Evolutionary conservation across 2,329 filamentous ascomycete species (phyloP).

Genomic region (Chalaropsis ovoidea): DNA sequence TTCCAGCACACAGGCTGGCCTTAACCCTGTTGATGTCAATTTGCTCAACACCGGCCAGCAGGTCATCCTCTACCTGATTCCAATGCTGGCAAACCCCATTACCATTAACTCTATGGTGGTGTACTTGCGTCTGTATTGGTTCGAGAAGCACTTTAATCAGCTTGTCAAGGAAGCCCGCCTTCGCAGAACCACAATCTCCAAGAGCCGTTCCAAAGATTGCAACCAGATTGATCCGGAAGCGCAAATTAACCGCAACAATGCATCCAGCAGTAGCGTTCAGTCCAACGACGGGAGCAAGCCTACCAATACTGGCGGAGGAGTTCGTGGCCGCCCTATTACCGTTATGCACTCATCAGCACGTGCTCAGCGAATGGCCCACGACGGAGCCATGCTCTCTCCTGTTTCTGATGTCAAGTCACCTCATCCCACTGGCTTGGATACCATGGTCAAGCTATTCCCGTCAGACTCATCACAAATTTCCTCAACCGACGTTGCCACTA

Average conservation of each 20-base stretch:
- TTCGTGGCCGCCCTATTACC: slow-evolving; percentile 55
- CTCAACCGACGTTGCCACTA: slow-evolving; percentile 18
- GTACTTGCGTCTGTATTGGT: slow-evolving; percentile 91
- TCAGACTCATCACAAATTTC: slow-evolving; percentile 16
- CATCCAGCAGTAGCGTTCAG: slow-evolving; percentile 12
- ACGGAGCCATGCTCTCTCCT: slow-evolving; percentile 37
- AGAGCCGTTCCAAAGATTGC: slow-evolving; percentile 34
- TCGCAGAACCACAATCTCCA: slow-evolving; percentile 54
- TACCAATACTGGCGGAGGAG: slow-evolving; percentile 37
- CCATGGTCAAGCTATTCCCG: slow-evolving; percentile 28
- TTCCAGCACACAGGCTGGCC: slow-evolving; percentile 78
- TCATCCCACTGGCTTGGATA: slow-evolving; percentile 35
- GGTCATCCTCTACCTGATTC: slow-evolving; percentile 58
- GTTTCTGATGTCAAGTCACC: slow-evolving; percentile 22
- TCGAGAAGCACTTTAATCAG: slow-evolving; percentile 87
- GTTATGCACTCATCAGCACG: slow-evolving; percentile 51
- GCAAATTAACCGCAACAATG: slow-evolving; percentile 26
- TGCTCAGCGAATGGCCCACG: slow-evolving; percentile 50
- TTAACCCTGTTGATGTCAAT: slow-evolving; percentile 72
- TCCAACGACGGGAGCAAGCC: slow-evolving; percentile 9
- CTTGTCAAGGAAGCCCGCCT: slow-evolving; percentile 63
- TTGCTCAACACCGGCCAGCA: slow-evolving; percentile 61
- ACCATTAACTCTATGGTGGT: slow-evolving; percentile 79
- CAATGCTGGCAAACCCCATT: slow-evolving; percentile 71
- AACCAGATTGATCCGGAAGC: slow-evolving; percentile 31